A percentile compares a stretch with the other conserved stretches of the same genome.
phyloP scores from a whole-genome alignment of 1,284 basidiomycete genomes.

The Polyporus tsugae region DNA sequence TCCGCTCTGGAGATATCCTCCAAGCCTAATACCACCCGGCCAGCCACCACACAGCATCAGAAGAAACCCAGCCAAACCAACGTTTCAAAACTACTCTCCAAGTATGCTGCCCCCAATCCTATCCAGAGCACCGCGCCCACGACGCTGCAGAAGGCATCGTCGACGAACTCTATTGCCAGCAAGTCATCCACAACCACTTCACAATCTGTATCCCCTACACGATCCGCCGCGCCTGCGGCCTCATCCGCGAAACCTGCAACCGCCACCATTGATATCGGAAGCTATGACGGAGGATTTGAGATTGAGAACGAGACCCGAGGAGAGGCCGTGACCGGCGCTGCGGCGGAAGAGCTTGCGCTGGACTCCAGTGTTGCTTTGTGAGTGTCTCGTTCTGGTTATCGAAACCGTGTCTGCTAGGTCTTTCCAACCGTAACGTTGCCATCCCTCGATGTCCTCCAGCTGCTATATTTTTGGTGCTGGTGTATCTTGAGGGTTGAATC shows the following conservation, averaged over 20 bases:
- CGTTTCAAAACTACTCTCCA: constrained; percentile 72
- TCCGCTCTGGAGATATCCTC: constrained; percentile 58
- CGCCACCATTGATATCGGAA: constrained; percentile 73
- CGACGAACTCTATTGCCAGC: constrained; percentile 35
- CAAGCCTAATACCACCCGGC: constrained; percentile 48
- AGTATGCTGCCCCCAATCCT: constrained; percentile 68
- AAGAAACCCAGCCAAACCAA: constrained; percentile 63
- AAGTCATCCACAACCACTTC: constrained; percentile 33
- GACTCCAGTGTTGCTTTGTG: constrained; percentile 77
- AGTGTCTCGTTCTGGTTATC: constrained; percentile 36
- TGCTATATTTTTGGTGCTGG: background rate
- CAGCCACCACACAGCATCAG: constrained; percentile 48
- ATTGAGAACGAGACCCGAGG: constrained; percentile 76
- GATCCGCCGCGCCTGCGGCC: constrained; percentile 28
- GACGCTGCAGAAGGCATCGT: constrained; percentile 36
- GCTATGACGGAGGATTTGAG: constrained; percentile 89
- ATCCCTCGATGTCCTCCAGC: background rate
- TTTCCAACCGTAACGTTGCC: background rate
- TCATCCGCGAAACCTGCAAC: constrained; percentile 28
- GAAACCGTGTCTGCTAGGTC: background rate
- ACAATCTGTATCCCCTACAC: constrained; percentile 40
- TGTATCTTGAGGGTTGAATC: background rate
- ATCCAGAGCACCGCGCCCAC: constrained; percentile 32
- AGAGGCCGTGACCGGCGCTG: constrained; percentile 71
- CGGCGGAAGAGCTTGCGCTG: constrained; percentile 78